Evolutionary conservation across 805 yeast genomes (phyloP), one percentile per base, ranked within the genome.

Genomic region (Ogataea philodendri): DNA sequence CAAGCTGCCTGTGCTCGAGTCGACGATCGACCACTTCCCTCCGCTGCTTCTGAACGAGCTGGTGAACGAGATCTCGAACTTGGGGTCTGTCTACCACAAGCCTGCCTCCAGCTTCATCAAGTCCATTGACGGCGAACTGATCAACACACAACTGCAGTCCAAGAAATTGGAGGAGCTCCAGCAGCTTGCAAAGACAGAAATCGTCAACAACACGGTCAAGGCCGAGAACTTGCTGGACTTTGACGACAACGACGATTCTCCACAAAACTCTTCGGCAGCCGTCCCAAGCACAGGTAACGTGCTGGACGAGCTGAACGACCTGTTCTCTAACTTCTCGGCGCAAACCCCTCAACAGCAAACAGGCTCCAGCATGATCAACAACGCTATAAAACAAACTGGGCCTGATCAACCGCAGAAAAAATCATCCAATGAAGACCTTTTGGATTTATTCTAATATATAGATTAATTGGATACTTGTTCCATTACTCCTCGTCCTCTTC

Each of bases 71-170:
- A 63, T 90, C 37, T 80, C 94, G 3, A 82, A 93, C 7, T 70
- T 93, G 43, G 81, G 96, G 23, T 86, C 97, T 0, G 93, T 93
- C 2, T 86, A 86, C 54, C 94, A 84, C 60, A 83, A 82, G 54
- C 95, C 97, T 9, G 77, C 84, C 5, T 66, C 76, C 13, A 67
- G 78, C 21, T 82, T 83, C 51, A 65, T 78, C 38, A 56, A 42
- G 32, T 36, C 42, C 18, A 33, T 32, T 2, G 49, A 46, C 15
- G 51, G 45, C 6, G 42, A 45, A 2, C 37, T 49, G 16, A 40
- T 50, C 5, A 41, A 48, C n/a, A 46, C 59, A 7, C 48, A 48
- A 20, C 39, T 60, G 29, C 69, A 68, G 35, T 67, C 69, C 26
- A 75, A 75, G 39, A 80, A 78, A 37, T 67, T 89, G 30, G 87